Percentiles rank a stretch among this genome's conserved stretches.
Evolutionary conservation across 805 yeast species (phyloP).

Genomic region (Cyberlindnera amylophila): DNA sequence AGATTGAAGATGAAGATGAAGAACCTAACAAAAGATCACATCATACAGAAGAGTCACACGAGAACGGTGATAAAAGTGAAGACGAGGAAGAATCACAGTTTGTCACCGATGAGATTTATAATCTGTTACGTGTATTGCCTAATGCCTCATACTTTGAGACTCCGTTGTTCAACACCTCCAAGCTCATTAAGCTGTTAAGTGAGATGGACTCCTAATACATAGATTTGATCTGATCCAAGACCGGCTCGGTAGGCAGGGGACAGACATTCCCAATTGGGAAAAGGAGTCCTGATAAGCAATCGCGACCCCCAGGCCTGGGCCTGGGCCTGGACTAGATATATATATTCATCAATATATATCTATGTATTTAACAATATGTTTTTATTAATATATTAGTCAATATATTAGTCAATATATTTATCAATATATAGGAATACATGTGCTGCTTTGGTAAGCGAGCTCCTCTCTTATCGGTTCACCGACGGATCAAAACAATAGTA

Average conservation of each 20-base stretch:
- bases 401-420: too few species aligned
- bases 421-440: too few species aligned
- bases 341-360: too few species aligned
- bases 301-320: too few species aligned
- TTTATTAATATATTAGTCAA: too few species aligned
- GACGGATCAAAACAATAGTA: too few species aligned
- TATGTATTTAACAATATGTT: too few species aligned
- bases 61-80: neutral
- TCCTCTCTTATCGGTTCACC: too few species aligned
- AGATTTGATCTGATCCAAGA: too few species aligned
- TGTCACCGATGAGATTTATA: conserved; percentile 41
- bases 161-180: conserved; percentile 49
- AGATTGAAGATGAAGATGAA: conserved; percentile 4
- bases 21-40: neutral
- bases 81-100: conserved; percentile 15
- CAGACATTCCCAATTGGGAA: conserved; percentile 5
- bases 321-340: too few species aligned
- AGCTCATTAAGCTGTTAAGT: conserved; percentile 31
- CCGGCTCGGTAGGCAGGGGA: too few species aligned
- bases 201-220: neutral
- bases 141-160: conserved; percentile 48
- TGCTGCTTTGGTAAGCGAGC: too few species aligned
- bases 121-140: conserved; percentile 56
- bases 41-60: neutral
- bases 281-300: conserved; percentile 3